Evolutionary conservation across 2,329 filamentous ascomycete genomes (phyloP), one percentile per base, ranked within the genome.

Genomic region (Aspergillus luchuensis): DNA sequence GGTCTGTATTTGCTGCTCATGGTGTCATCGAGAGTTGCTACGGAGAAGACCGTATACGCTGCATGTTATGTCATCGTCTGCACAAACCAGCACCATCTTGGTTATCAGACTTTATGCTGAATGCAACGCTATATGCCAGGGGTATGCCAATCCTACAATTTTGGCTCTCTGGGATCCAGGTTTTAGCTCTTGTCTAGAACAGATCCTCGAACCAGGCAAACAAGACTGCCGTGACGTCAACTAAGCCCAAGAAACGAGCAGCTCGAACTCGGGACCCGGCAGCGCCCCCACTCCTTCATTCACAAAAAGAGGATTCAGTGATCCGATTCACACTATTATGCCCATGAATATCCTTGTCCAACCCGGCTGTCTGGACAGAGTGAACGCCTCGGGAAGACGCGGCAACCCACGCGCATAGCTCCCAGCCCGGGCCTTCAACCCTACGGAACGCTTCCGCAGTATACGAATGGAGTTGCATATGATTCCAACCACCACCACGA

Each of bases 401-500:
- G 66, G 66, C 62, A 68, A 65, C 54, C 38, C 13, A 10, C 51
- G 59, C 63, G 58, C 58, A 54, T 58, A 10, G 8, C 53, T 23
- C 33, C 33, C 33, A 15, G 41, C 41, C 21, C 65, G 65, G 64
- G 54, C 63, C 60, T 62, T 43, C 15, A 21, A 6, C 33, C 10
- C 17, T 17, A 43, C 66, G 66, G 66, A 66, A 66, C 23, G 1
- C 15, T 66, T 66, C 66, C 66, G 65, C 57, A 8, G 19, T 38
- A 53, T 49, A 30, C 23, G 13, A 19, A 11, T 7, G 10, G 39
- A 49, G 21, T 33, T 15, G 25, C 47, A 49, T 49, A 30, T 49
- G 47, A 48, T 28, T 49, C 25, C n/a, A 30, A 36, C 47, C 8
- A 50, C n/a, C n/a, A 50, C 47, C 25, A 28, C 3, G 15, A 30